Conservation (phyloP, 1,284 basidiomycete species). For the Trichosporon sp. region DNA sequence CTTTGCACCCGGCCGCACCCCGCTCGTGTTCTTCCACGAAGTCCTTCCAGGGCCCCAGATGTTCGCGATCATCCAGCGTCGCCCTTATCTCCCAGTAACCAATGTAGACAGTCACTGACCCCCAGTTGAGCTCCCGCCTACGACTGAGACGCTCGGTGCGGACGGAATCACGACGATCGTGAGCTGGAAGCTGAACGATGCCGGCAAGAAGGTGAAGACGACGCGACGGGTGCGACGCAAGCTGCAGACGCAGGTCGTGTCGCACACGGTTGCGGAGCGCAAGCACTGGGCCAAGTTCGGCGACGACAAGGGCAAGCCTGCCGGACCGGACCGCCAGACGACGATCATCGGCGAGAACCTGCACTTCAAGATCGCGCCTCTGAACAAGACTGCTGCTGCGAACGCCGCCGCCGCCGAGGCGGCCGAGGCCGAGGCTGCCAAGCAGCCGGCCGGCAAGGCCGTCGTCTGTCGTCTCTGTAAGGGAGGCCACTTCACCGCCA, state of each 20-base stretch:
- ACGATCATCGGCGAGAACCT: conserved; percentile 95
- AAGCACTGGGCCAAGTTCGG: conserved; percentile 95
- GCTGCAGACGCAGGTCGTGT: conserved; percentile 86
- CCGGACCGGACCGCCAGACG: conserved; percentile 88
- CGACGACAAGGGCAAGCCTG: conserved; percentile 76
- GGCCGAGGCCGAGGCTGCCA: conserved; percentile 66
- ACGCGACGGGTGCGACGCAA: conserved; percentile 77
- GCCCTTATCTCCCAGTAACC: not conserved
- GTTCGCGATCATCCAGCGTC: not conserved
- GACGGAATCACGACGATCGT: conserved; percentile 83
- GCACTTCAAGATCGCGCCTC: conserved; percentile 74
- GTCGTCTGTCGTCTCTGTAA: conserved; percentile 93
- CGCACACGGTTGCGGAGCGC: conserved; percentile 87
- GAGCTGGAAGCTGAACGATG: conserved; percentile 81
- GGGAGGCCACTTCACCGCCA: conserved; percentile 95
- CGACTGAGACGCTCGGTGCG: conserved; percentile 68
- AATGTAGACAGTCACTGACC: not conserved
- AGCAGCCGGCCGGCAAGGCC: conserved; percentile 71
- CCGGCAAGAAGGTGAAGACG: conserved; percentile 93
- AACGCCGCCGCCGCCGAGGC: conserved; percentile 61
- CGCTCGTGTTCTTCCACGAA: too few relatives aligned
- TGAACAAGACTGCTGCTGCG: conserved; percentile 60
- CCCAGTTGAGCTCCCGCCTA: conserved; percentile 35
- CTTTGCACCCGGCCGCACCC: too few relatives aligned
- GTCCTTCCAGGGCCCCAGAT: not conserved